Conservation (phyloP, 73 alveolate species). For the Paramecium sonneborni region DNA sequence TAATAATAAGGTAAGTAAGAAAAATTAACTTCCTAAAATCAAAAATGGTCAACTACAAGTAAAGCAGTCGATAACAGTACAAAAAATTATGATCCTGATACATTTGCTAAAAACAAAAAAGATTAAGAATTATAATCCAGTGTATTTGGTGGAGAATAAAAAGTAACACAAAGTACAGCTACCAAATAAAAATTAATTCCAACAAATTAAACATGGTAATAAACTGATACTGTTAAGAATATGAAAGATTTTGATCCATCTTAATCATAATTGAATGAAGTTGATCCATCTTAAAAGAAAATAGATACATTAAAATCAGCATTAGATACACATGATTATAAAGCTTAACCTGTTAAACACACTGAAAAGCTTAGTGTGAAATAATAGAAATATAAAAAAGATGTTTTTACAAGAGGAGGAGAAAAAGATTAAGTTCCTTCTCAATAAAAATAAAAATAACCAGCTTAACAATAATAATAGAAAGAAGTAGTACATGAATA, state of each 20-base stretch:
- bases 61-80: neutral
- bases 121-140: slow-evolving; percentile 7
- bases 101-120: slow-evolving; percentile 32
- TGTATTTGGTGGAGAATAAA: neutral
- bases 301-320: slow-evolving; percentile 38
- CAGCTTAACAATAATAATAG: neutral
- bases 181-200: slow-evolving; percentile 33
- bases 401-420: slow-evolving; percentile 25
- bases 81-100: slow-evolving; percentile 34
- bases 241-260: slow-evolving; percentile 47
- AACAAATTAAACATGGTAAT: slow-evolving; percentile 26
- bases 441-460: neutral
- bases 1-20: neutral
- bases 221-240: slow-evolving; percentile 40
- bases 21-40: neutral
- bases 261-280: slow-evolving; percentile 9
- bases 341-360: neutral
- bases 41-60: slow-evolving; percentile 5
- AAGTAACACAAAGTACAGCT: neutral
- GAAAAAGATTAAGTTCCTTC: neutral
- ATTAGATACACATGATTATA: slow-evolving; percentile 12
- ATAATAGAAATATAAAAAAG: neutral
- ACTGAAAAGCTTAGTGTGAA: neutral
- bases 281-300: slow-evolving; percentile 1
- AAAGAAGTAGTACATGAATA: neutral